phyloP scores from a whole-genome alignment of 441 rosid genomes.

The Aleurites moluccanus region DNA sequence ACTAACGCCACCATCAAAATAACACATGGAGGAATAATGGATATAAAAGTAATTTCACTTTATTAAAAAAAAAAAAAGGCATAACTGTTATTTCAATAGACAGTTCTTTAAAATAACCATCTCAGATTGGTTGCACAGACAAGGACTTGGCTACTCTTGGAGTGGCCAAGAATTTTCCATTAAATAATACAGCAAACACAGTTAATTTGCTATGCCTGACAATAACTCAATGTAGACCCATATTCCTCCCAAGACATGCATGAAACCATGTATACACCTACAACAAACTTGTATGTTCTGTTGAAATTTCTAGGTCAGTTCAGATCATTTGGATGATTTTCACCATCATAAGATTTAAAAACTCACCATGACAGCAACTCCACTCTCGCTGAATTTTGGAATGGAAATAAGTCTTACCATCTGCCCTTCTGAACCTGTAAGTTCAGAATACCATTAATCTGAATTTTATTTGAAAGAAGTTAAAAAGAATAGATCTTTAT shows the following conservation, averaged over 20 bases:
- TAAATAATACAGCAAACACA: background rate
- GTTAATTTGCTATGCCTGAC: background rate
- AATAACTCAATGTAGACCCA: background rate
- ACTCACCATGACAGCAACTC: slow-evolving; percentile 80
- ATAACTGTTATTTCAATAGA: too few relatives aligned
- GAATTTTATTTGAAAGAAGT: background rate
- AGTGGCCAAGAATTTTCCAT: too few relatives aligned
- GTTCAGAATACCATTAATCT: slow-evolving; percentile 14
- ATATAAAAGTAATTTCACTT: too few relatives aligned
- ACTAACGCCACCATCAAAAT: too few relatives aligned
- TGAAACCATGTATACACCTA: background rate
- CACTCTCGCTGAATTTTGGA: slow-evolving; percentile 81
- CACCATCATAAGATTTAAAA: slow-evolving; percentile 14
- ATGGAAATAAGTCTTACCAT: slow-evolving; percentile 72
- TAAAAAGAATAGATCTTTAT: background rate
- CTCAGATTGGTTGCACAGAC: too few relatives aligned
- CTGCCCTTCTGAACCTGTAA: slow-evolving; percentile 89
- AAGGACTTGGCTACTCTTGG: too few relatives aligned
- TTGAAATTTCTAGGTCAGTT: slow-evolving; percentile 3
- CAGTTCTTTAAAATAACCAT: too few relatives aligned
- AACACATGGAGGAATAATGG: too few relatives aligned
- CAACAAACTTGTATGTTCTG: background rate
- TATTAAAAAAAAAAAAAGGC: too few relatives aligned
- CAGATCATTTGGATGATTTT: slow-evolving; percentile 10
- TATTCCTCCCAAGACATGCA: background rate